Percentiles rank a stretch among this genome's conserved stretches.
Conservation (phyloP, 2,329 filamentous ascomycete genomes). For the Penicillium sclerotigenum region DNA sequence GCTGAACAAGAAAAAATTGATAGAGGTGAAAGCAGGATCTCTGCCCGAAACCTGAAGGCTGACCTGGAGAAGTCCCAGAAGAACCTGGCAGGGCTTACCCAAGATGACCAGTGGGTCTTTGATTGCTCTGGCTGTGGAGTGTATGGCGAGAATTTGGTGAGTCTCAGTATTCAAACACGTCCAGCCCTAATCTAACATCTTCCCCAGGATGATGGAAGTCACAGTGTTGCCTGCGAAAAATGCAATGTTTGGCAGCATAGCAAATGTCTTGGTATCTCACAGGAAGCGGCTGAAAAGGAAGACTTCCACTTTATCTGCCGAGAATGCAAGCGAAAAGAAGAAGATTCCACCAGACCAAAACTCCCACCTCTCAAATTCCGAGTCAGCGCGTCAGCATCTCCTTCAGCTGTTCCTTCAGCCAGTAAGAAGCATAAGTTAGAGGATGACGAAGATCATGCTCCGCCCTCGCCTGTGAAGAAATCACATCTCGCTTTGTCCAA, state of each 20-base stretch:
- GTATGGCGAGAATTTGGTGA: slow-evolving; percentile 72
- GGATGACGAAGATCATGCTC: slow-evolving; percentile 12
- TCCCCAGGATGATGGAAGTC: slow-evolving; percentile 76
- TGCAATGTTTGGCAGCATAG: slow-evolving; percentile 98
- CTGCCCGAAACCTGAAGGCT: slow-evolving; percentile 74
- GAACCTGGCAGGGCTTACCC: slow-evolving; percentile 68
- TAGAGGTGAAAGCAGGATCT: slow-evolving; percentile 60
- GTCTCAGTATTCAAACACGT: slow-evolving; percentile 17
- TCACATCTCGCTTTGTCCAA: slow-evolving; percentile 15
- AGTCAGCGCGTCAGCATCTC: slow-evolving; percentile 51
- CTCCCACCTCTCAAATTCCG: slow-evolving; percentile 60
- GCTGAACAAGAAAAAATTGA: slow-evolving; percentile 66
- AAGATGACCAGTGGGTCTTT: slow-evolving; percentile 87
- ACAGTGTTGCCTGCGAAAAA: slow-evolving; percentile 88
- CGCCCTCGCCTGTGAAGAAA: slow-evolving; percentile 29
- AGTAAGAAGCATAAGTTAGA: slow-evolving; percentile 23
- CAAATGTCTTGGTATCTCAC: slow-evolving; percentile 77
- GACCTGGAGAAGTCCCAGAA: slow-evolving; percentile 78
- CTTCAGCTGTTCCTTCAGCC: slow-evolving; percentile 29
- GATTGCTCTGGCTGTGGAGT: slow-evolving; percentile 86
- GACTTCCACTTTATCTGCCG: slow-evolving; percentile 86
- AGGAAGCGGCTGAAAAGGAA: slow-evolving; percentile 74
- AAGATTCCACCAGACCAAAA: slow-evolving; percentile 61
- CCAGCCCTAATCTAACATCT: slow-evolving; percentile 20
- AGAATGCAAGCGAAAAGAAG: slow-evolving; percentile 68